Conservation (phyloP, 2,329 filamentous ascomycete genomes). For the Aspergillus sp. region DNA sequence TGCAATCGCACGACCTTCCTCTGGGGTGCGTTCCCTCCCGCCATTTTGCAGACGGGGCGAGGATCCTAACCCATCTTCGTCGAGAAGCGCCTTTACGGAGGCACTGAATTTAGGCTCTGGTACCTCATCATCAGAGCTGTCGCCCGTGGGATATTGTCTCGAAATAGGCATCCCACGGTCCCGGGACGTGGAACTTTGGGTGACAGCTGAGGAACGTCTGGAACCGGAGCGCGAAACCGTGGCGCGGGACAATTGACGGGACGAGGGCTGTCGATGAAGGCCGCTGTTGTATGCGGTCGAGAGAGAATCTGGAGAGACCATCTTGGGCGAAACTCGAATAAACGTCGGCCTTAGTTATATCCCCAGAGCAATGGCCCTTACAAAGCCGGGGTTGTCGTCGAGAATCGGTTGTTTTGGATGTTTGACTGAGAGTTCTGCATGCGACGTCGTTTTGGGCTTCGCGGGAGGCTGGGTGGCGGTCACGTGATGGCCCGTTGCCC, state of each 20-base stretch:
- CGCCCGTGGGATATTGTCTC: slow-evolving; percentile 48
- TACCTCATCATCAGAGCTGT: slow-evolving; percentile 92
- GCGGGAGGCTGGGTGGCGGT: slow-evolving; percentile 12
- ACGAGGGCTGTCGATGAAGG: slow-evolving; percentile 26
- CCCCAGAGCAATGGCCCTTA: not conserved
- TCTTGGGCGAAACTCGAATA: slow-evolving; percentile 1
- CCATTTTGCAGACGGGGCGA: slow-evolving; percentile 37
- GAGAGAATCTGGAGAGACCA: slow-evolving; percentile 32
- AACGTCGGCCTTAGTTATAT: slow-evolving; percentile 1
- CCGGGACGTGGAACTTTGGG: slow-evolving; percentile 12
- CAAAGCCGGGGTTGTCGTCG: slow-evolving; percentile 1
- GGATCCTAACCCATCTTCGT: slow-evolving; percentile 43
- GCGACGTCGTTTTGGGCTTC: slow-evolving; percentile 7
- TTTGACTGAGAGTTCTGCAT: slow-evolving; percentile 5
- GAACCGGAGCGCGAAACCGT: slow-evolving; percentile 27
- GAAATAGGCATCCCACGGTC: slow-evolving; percentile 15
- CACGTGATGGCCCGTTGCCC: slow-evolving; percentile 8
- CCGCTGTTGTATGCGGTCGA: slow-evolving; percentile 29
- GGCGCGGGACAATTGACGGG: slow-evolving; percentile 31
- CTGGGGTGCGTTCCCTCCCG: slow-evolving; percentile 15
- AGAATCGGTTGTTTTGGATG: slow-evolving; percentile 1
- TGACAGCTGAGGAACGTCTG: slow-evolving; percentile 26
- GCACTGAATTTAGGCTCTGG: slow-evolving; percentile 87
- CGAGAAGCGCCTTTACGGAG: slow-evolving; percentile 75
- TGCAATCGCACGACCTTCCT: slow-evolving; percentile 14